phyloP scores from a whole-genome alignment of 805 yeast species.

The Saturnispora saitoi region DNA sequence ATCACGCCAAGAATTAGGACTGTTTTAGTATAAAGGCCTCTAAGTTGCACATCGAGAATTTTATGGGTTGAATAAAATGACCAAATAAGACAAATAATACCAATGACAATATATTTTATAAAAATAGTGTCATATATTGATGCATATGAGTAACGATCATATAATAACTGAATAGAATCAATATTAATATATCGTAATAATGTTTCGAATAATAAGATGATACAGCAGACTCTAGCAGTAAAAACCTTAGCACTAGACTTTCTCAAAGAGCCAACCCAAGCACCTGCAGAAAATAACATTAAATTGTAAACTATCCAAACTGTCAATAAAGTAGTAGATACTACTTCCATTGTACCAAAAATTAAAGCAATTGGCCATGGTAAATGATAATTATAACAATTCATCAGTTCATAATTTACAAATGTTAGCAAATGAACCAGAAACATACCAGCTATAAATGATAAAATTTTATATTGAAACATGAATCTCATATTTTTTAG shows the following conservation, averaged over 20 bases:
- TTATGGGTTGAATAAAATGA: background rate
- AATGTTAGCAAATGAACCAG: constrained; percentile 15
- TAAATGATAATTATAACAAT: constrained; percentile 22
- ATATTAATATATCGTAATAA: too few species aligned
- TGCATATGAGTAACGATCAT: too few species aligned
- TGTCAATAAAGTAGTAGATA: constrained; percentile 19
- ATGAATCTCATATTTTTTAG: constrained; percentile 15
- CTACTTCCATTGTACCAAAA: constrained; percentile 16
- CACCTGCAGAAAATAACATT: constrained; percentile 25
- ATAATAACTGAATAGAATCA: too few species aligned
- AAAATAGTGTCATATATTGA: background rate
- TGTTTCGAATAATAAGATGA: background rate
- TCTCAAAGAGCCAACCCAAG: constrained; percentile 9
- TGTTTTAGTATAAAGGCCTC: background rate
- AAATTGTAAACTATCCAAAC: constrained; percentile 28
- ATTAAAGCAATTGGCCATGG: constrained; percentile 16
- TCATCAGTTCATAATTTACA: constrained; percentile 15
- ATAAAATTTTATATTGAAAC: constrained; percentile 23
- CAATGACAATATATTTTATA: background rate
- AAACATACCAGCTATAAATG: constrained; percentile 15
- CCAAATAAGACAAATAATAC: background rate
- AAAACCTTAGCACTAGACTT: background rate
- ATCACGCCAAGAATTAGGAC: background rate
- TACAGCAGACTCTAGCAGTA: background rate
- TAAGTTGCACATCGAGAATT: background rate